phyloP scores from a whole-genome alignment of 345 rosid species.

The Iberis pinnata region DNA sequence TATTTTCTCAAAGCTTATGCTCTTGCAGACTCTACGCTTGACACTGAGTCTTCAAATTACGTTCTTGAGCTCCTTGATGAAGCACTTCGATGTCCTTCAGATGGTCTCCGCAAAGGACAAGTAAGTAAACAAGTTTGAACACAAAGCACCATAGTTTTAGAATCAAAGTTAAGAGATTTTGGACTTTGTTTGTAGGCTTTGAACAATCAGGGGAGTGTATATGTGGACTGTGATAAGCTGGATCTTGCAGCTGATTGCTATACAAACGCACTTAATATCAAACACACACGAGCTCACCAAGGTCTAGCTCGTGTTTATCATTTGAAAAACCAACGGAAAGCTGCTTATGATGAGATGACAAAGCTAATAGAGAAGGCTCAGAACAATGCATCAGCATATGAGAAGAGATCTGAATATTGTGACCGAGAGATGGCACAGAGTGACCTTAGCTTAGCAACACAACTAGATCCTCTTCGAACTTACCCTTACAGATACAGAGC shows the following conservation, averaged over 20 bases:
- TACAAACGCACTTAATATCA: slow-evolving; percentile 72
- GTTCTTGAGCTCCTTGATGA: slow-evolving; percentile 72
- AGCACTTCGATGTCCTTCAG: slow-evolving; percentile 86
- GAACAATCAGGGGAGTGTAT: slow-evolving; percentile 72
- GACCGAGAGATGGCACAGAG: slow-evolving; percentile 74
- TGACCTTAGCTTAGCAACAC: slow-evolving; percentile 62
- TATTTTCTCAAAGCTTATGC: slow-evolving; percentile 84
- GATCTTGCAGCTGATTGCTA: slow-evolving; percentile 78
- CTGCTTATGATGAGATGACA: slow-evolving; percentile 88
- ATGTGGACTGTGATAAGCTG: slow-evolving; percentile 67
- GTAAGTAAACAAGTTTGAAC: slow-evolving; percentile 26
- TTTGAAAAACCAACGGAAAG: slow-evolving; percentile 59
- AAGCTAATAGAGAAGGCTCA: slow-evolving; percentile 71
- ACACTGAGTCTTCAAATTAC: slow-evolving; percentile 46
- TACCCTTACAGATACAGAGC: slow-evolving; percentile 90
- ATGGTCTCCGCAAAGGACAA: slow-evolving; percentile 93
- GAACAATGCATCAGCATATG: slow-evolving; percentile 75
- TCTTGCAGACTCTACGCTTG: slow-evolving; percentile 55
- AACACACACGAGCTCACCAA: slow-evolving; percentile 89
- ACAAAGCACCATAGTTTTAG: no score
- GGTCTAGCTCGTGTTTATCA: slow-evolving; percentile 79
- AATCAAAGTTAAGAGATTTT: no score
- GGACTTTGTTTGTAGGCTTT: slow-evolving; percentile 50
- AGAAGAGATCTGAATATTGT: slow-evolving; percentile 85
- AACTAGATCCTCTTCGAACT: slow-evolving; percentile 76